Percentiles rank a stretch among this genome's conserved stretches.
These are phyloP conservation scores for Lanmaoa rubissima DNA, from an alignment of 768 basidiomycete genomes.

Conservation along the genomic window DNA sequence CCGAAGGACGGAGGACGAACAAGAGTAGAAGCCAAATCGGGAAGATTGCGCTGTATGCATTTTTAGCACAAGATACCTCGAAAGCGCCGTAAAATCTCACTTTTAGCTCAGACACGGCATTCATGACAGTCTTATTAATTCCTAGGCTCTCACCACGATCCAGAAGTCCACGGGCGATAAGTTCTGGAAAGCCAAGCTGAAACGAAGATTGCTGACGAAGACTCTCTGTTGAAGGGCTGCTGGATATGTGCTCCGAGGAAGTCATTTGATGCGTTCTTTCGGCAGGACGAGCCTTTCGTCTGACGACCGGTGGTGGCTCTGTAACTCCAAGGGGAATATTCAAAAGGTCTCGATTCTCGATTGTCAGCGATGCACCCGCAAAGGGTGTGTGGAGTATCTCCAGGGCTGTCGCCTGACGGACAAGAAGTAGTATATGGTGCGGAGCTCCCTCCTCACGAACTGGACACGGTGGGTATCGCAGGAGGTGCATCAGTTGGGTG, in stretches of 20 bases:
- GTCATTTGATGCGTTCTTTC: slow-evolving; percentile 32
- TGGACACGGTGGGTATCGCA: slow-evolving; percentile 72
- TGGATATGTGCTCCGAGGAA: slow-evolving; percentile 18
- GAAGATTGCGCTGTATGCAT: slow-evolving; percentile 68
- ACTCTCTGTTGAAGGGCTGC: slow-evolving; percentile 27
- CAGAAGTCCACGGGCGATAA: slow-evolving; percentile 67
- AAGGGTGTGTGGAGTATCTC: slow-evolving; percentile 71
- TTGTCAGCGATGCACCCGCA: slow-evolving; percentile 71
- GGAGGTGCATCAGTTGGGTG: slow-evolving; percentile 73
- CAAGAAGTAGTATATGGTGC: slow-evolving; percentile 65
- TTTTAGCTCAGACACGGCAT: slow-evolving; percentile 73
- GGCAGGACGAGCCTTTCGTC: slow-evolving; percentile 35
- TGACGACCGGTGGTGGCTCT: slow-evolving; percentile 38
- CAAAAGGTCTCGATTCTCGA: slow-evolving; percentile 81
- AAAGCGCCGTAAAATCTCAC: slow-evolving; percentile 39
- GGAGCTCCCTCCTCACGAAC: slow-evolving; percentile 37
- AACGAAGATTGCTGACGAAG: slow-evolving; percentile 42
- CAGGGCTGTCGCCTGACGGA: slow-evolving; percentile 81
- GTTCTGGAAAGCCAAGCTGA: slow-evolving; percentile 62
- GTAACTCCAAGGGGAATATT: slow-evolving; percentile 70
- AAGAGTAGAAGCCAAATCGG: slow-evolving; percentile 73
- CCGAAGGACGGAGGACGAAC: slow-evolving; percentile 47
- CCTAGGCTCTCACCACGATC: slow-evolving; percentile 78
- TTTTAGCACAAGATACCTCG: slow-evolving; percentile 3
- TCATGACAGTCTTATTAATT: slow-evolving; percentile 82